A percentile compares a stretch with the other conserved stretches of the same genome.
These are phyloP conservation scores for Pittosporum tobira DNA, from an alignment of 129 eudicot species.

Conservation along the genomic window DNA sequence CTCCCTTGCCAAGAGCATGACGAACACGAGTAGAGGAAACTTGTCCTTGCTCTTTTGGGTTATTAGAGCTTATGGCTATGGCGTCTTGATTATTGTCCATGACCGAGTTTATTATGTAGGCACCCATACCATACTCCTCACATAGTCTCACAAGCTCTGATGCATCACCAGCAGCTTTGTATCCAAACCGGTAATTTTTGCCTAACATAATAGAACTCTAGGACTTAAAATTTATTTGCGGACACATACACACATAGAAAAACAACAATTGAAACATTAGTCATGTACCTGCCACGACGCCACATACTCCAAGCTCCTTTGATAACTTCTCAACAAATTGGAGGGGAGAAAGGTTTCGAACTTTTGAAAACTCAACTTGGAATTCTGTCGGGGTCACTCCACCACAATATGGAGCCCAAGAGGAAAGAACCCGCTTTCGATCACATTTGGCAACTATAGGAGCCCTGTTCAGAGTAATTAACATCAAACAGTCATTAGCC, in stretches of 20 bases:
- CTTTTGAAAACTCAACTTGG: slow-evolving; percentile 67
- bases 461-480: slow-evolving; percentile 40
- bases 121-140: slow-evolving; percentile 58
- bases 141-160: slow-evolving; percentile 64
- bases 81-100: slow-evolving; percentile 69
- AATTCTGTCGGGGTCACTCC: slow-evolving; percentile 56
- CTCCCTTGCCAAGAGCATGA: slow-evolving; percentile 74
- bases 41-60: slow-evolving; percentile 80
- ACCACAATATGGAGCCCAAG: slow-evolving; percentile 85
- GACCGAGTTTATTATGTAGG: slow-evolving; percentile 71
- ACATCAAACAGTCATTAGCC: slow-evolving; percentile 2
- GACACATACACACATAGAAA: background rate
- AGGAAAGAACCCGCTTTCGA: slow-evolving; percentile 70
- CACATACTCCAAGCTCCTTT: slow-evolving; percentile 76
- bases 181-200: slow-evolving; percentile 89
- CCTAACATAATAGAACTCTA: slow-evolving; percentile 34
- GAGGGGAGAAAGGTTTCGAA: slow-evolving; percentile 63
- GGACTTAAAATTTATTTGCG: slow-evolving; percentile 1
- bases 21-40: slow-evolving; percentile 98
- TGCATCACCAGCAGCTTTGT: slow-evolving; percentile 78
- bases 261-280: background rate
- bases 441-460: slow-evolving; percentile 94
- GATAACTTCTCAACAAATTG: slow-evolving; percentile 88
- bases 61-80: slow-evolving; percentile 12
- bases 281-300: slow-evolving; percentile 85